These are phyloP conservation scores for Ceratocystiopsis minuta DNA, from an alignment of 2,329 filamentous ascomycete species.

Conservation along the genomic window DNA sequence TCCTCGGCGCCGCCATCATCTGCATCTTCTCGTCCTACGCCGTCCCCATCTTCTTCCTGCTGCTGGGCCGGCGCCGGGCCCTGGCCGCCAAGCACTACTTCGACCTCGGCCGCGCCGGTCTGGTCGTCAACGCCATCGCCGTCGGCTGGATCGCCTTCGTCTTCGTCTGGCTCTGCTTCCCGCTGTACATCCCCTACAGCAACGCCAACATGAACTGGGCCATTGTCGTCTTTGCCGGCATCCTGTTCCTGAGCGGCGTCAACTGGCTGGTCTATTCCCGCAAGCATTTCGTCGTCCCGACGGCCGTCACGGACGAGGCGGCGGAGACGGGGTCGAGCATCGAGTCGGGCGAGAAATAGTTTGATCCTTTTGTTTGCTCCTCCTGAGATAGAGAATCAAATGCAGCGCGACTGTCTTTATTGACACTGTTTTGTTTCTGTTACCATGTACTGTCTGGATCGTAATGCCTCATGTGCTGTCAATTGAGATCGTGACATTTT, in stretches of 20 bases:
- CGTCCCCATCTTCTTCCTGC: background rate
- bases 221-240: background rate
- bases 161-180: constrained; percentile 2
- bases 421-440: no score
- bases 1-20: constrained; percentile 2
- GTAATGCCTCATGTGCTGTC: no score
- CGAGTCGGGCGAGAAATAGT: no score
- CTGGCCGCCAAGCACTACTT: background rate
- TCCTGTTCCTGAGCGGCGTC: background rate
- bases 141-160: constrained; percentile 1
- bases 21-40: constrained; percentile 2
- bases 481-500: no score
- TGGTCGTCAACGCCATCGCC: background rate
- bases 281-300: background rate
- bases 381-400: no score
- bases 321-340: no score
- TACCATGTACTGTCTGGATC: no score
- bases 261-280: constrained; percentile 2
- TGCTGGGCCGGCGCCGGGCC: background rate
- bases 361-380: no score
- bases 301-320: no score
- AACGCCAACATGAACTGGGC: constrained; percentile 2
- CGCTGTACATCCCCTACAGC: background rate
- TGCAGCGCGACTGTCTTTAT: no score
- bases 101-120: background rate